A percentile compares a stretch with the other conserved stretches of the same genome.
Conservation (phyloP, 768 basidiomycete genomes). For the Tremella mesenterica region DNA sequence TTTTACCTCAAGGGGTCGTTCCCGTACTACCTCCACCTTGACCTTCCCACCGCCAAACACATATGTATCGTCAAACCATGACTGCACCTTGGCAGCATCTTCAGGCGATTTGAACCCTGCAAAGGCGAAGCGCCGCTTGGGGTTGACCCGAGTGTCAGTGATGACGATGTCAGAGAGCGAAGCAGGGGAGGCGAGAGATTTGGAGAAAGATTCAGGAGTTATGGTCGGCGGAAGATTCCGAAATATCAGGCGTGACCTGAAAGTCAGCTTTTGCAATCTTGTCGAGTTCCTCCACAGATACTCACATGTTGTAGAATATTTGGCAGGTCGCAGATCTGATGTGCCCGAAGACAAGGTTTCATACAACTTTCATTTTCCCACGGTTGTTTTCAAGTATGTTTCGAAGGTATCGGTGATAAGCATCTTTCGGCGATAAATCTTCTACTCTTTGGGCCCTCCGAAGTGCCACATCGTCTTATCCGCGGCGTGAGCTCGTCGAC, state of each 20-base stretch:
- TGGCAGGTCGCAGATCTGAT: constrained; percentile 96
- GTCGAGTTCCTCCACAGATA: too few species aligned
- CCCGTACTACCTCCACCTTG: constrained; percentile 57
- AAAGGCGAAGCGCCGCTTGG: constrained; percentile 80
- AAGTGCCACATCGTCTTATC: too few species aligned
- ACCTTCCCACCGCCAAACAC: constrained; percentile 65
- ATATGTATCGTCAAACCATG: constrained; percentile 79
- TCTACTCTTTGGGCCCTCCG: neutral
- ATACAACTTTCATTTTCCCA: too few species aligned
- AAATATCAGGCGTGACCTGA: constrained; percentile 43
- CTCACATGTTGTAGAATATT: constrained; percentile 84
- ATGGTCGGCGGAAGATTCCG: constrained; percentile 35
- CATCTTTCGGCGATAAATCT: neutral
- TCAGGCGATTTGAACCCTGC: constrained; percentile 74
- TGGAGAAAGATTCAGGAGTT: constrained; percentile 21
- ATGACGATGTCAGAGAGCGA: constrained; percentile 44
- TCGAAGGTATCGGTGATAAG: neutral
- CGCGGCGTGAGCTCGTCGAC: too few species aligned
- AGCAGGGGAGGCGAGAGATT: constrained; percentile 20
- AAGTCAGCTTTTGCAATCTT: neutral
- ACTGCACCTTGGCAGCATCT: constrained; percentile 64
- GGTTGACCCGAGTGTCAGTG: constrained; percentile 78
- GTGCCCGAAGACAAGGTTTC: too few species aligned
- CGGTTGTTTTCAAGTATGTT: too few species aligned
- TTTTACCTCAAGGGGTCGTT: constrained; percentile 10